Evolutionary conservation across 164 flowering plant species (phyloP).

Genomic region (Kalanchoe fedtschenkoi): DNA sequence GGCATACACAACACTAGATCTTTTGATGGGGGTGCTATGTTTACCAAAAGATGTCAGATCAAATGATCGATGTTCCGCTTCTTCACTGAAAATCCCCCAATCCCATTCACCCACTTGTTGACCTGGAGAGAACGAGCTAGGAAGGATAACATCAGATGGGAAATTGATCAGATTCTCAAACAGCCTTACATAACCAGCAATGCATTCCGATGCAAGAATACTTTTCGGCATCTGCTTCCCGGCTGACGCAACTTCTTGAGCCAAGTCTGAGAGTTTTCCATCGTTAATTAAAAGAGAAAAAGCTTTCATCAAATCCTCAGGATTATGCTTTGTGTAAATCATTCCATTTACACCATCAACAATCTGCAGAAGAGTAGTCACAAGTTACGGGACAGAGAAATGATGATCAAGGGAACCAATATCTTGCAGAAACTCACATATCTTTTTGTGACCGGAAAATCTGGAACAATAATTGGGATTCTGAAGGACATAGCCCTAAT

Average conservation of each 20-base stretch:
- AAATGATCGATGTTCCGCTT: slow-evolving; percentile 20
- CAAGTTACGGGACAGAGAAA: not conserved
- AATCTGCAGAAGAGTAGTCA: slow-evolving; percentile 33
- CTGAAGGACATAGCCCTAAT: slow-evolving; percentile 82
- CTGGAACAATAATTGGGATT: slow-evolving; percentile 71
- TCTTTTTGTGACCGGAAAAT: slow-evolving; percentile 56
- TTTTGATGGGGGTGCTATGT: slow-evolving; percentile 12
- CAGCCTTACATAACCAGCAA: slow-evolving; percentile 60
- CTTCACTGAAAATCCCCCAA: slow-evolving; percentile 50
- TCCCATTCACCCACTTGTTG: slow-evolving; percentile 58
- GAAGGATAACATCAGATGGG: slow-evolving; percentile 73
- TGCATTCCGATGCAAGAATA: slow-evolving; percentile 74
- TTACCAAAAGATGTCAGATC: slow-evolving; percentile 10
- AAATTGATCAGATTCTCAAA: slow-evolving; percentile 60
- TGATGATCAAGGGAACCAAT: not conserved
- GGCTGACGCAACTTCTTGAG: slow-evolving; percentile 48
- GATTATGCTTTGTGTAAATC: slow-evolving; percentile 42
- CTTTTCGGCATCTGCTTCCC: slow-evolving; percentile 71
- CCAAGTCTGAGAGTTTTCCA: slow-evolving; percentile 61
- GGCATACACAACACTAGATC: slow-evolving; percentile 37
- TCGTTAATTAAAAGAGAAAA: slow-evolving; percentile 59
- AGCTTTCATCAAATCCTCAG: slow-evolving; percentile 52
- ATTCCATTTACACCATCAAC: slow-evolving; percentile 71
- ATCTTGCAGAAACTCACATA: slow-evolving; percentile 44
- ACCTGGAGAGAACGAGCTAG: slow-evolving; percentile 39